phyloP scores from a whole-genome alignment of 177 flowering plant species.

The Vitis hybrid region DNA sequence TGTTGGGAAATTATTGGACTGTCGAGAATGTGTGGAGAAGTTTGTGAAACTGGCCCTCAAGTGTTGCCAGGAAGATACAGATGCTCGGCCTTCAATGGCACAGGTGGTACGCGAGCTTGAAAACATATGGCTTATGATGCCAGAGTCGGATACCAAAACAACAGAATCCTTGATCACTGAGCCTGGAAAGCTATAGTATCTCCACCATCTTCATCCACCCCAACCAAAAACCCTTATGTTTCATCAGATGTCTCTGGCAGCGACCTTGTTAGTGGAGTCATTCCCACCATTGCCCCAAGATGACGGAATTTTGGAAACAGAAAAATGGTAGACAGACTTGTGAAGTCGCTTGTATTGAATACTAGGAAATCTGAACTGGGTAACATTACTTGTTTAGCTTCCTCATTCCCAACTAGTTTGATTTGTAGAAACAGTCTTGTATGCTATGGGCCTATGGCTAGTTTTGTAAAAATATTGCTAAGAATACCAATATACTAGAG shows the following conservation, averaged over 20 bases:
- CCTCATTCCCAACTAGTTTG: background rate
- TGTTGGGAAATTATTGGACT: background rate
- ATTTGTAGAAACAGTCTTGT: background rate
- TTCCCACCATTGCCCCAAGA: conserved; percentile 36
- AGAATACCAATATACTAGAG: no score
- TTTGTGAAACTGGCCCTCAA: conserved; percentile 62
- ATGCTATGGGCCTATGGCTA: no score
- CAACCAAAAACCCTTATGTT: conserved; percentile 24
- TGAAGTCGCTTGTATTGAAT: background rate
- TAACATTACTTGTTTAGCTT: background rate
- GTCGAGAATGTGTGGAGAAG: conserved; percentile 44
- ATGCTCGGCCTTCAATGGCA: conserved; percentile 66
- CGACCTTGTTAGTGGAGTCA: conserved; percentile 38
- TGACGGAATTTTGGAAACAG: background rate
- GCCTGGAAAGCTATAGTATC: background rate
- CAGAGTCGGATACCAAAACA: conserved; percentile 34
- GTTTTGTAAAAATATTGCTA: no score
- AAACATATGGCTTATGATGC: conserved; percentile 50
- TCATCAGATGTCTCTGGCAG: conserved; percentile 58
- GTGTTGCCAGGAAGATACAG: conserved; percentile 52
- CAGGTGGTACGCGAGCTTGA: conserved; percentile 80
- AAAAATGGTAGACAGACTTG: background rate
- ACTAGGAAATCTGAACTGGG: no score
- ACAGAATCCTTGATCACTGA: conserved; percentile 15
- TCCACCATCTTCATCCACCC: conserved; percentile 37